Evolutionary conservation across 352 stramenopile species (phyloP), one percentile per base, ranked within the genome.

Genomic region (Pythium folliculosum): DNA sequence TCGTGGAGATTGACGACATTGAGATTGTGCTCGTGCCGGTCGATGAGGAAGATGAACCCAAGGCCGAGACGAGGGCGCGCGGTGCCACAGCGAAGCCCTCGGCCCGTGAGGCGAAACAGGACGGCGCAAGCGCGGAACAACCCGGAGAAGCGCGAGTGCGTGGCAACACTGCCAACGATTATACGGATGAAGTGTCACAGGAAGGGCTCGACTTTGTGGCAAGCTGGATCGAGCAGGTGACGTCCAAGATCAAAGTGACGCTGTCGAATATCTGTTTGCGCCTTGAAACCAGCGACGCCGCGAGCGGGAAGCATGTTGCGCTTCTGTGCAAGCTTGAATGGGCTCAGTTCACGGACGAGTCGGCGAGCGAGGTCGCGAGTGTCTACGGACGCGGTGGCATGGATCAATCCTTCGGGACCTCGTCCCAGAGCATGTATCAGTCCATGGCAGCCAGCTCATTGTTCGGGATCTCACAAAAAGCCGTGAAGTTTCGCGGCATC

Each of bases 131-230:
- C 10, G 58, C 22, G 1, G 44, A 59, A 19, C 30, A 50, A 9
- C 14, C 49, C 23, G 21, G 22, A 4, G 63, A 59, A 40, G 21
- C 51, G 10, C 60, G 44, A 54, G 22, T 30, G 17, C 51, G 44
- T 2, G 27, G 59, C 3, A 67, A 17, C 49, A 70, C 48, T 32
- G 27, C 27, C 3, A 65, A 65, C 0, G 85, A 92, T 38, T 74
- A 82, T 12, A 65, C 84, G 5, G 86, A 96, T 59, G 80, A 92
- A 69, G 79, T 94, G 13, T 95, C 88, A 17, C 86, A 95, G 60
- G 88, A 96, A 91, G 86, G 88, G 40, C 81, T 96, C 23, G 88
- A 96, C 69, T 96, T 96, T 69, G 88, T 96, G 27, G 88, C 88
- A 22, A 92, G 83, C 53, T 96, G 88, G 88, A 96, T 96, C 58